These are phyloP conservation scores for Cubamyces lactineus DNA, from an alignment of 768 basidiomycete genomes.

Conservation along the genomic window DNA sequence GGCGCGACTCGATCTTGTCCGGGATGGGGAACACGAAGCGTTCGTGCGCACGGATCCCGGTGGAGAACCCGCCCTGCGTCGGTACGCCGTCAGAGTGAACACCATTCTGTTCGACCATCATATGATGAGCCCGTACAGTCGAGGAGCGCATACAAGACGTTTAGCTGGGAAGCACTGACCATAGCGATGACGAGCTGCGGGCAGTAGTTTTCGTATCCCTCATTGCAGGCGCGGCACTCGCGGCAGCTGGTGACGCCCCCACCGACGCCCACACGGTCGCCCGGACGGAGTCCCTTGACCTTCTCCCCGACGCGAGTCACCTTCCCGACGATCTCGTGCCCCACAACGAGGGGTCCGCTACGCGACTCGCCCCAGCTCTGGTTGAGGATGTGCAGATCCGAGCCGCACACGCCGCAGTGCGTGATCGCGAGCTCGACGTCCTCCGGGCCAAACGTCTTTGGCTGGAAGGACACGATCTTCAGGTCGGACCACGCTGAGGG, in stretches of 20 bases:
- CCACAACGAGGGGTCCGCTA: conserved; percentile 33
- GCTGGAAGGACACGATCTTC: conserved; percentile 49
- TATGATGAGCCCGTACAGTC: too few species aligned
- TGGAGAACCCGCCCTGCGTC: conserved; percentile 51
- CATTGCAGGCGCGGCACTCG: conserved; percentile 50
- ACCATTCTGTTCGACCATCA: too few species aligned
- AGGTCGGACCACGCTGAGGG: conserved; percentile 42
- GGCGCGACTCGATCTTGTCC: conserved; percentile 48
- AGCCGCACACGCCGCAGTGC: conserved; percentile 53
- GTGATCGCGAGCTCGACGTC: conserved; percentile 61
- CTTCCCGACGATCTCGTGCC: conserved; percentile 59
- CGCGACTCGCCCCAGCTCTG: conserved; percentile 40
- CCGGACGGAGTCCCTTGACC: conserved; percentile 53
- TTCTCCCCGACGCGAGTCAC: conserved; percentile 56
- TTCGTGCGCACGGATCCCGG: conserved; percentile 51
- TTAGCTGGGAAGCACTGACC: conserved; percentile 26
- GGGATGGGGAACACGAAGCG: conserved; percentile 66
- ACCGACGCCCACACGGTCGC: conserved; percentile 58
- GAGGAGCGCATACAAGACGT: too few species aligned
- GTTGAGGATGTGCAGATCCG: conserved; percentile 51
- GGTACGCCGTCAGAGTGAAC: conserved; percentile 45
- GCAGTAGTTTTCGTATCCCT: conserved; percentile 62
- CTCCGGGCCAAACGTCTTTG: conserved; percentile 53
- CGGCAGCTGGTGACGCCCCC: conserved; percentile 56
- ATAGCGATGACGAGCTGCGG: conserved; percentile 45